Base-by-base conservation (phyloP, 176 grass and related monocot genomes). In the Rhynchospora breviuscula region DNA sequence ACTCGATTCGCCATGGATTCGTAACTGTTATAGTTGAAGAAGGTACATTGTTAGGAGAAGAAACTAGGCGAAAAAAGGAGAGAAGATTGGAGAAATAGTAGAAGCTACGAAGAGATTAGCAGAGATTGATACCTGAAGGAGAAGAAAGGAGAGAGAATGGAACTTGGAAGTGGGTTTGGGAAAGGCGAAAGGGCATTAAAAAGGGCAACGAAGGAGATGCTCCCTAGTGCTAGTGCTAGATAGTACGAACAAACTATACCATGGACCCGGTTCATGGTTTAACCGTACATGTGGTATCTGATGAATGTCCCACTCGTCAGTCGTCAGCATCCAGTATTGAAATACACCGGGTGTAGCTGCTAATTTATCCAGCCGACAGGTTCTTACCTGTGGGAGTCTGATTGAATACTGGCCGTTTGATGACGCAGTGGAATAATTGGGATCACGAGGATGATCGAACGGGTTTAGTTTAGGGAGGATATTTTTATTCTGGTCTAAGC, bases 31-130 rank as follows among this genome's bases (percentile, higher is more conserved):
- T 11, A 15, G 62, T 63, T 51, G 61, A 52, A 82, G 62, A 82
- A 64, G 9, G 13, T 64, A 18, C 79, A 82, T 82, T 82, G 79
- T 66, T 67, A 66, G 23, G 0, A 80, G 78, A 33, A 7, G 23
- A 43, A 11, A 23, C 53, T 1, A 82, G n/a, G 18, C 18, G 3
- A 47, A 15, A 81, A 31, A 64, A 29, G 14, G 40, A 21, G 40
- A 19, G 52, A 63, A 2, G 4, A 49, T 81, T 59, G 40, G 4
- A n/a, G 23, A 18, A 82, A 25, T 4, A 64, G 66, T n/a, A 52
- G 15, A 63, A 25, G 26, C 6, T 6, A 77, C 13, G 25, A 3
- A 77, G 47, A 77, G 72, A 15, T 18, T 8, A 18, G 4, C 1
- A 68, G 66, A 44, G 6, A 68, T 4, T 8, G 31, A 75, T 52